Conservation (phyloP, 2,329 filamentous ascomycete species). For the Alternaria brassicicola region DNA sequence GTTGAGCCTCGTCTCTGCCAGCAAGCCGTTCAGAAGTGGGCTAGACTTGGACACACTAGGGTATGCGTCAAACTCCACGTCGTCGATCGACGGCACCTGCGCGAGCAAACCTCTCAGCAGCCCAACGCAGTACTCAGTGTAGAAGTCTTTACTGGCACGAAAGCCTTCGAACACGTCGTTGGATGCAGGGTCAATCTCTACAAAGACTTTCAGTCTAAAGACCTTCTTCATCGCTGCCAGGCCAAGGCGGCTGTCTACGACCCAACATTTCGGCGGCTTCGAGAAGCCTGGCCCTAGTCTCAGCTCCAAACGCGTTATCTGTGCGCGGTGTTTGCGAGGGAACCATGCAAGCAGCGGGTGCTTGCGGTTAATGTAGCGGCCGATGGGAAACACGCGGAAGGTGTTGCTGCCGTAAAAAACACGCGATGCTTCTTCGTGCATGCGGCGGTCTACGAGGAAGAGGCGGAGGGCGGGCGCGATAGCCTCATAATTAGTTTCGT, state of each 20-base stretch:
- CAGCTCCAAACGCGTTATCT: conserved; percentile 69
- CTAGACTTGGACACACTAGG: conserved; percentile 68
- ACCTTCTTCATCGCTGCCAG: conserved; percentile 67
- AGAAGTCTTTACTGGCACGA: conserved; percentile 69
- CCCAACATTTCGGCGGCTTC: conserved; percentile 72
- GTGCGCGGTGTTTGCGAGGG: conserved; percentile 63
- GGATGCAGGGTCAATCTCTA: conserved; percentile 72
- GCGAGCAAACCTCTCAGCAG: conserved; percentile 64
- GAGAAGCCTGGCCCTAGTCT: conserved; percentile 76
- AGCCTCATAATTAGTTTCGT: conserved; percentile 68
- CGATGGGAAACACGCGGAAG: conserved; percentile 60
- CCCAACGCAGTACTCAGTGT: conserved; percentile 68
- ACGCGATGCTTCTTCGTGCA: conserved; percentile 59
- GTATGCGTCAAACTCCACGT: conserved; percentile 73
- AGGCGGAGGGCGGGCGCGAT: conserved; percentile 67
- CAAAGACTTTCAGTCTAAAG: conserved; percentile 67
- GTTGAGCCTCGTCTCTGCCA: conserved; percentile 58
- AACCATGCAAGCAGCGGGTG: conserved; percentile 72
- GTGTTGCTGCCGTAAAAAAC: conserved; percentile 60
- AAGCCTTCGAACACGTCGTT: conserved; percentile 71
- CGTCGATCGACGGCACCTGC: conserved; percentile 61
- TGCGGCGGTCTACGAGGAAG: conserved; percentile 65
- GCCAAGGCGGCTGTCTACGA: conserved; percentile 68
- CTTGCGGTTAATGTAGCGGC: conserved; percentile 72
- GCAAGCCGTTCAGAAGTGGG: conserved; percentile 67